These are phyloP conservation scores for Smithsoniella earleae DNA, from an alignment of 163 green algal genomes.

Conservation along the genomic window DNA sequence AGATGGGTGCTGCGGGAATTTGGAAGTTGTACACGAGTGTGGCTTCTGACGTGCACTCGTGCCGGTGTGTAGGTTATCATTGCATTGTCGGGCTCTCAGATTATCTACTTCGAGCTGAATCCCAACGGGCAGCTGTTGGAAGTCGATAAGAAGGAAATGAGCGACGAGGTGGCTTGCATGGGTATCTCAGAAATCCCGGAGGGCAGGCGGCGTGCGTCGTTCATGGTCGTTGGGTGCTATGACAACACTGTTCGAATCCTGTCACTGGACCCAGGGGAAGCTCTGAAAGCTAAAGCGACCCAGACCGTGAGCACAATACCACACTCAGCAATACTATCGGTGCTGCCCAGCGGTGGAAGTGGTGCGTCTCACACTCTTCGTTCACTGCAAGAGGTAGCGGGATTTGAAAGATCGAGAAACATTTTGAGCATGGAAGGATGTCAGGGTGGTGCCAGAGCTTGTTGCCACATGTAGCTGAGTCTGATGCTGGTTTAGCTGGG, in stretches of 20 bases:
- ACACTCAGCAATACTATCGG: neutral
- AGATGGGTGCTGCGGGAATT: no score
- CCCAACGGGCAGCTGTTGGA: constrained; percentile 75
- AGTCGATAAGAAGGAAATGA: constrained; percentile 83
- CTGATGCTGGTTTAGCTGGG: no score
- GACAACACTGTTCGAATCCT: constrained; percentile 80
- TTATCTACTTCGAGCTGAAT: constrained; percentile 96
- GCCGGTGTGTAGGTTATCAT: constrained; percentile 75
- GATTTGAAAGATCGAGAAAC: no score
- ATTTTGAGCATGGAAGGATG: no score
- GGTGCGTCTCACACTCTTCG: neutral
- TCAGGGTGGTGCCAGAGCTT: no score
- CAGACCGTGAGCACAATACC: constrained; percentile 37
- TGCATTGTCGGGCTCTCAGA: constrained; percentile 74
- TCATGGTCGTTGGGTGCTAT: constrained; percentile 73
- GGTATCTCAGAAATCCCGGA: constrained; percentile 80
- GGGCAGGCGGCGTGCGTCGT: constrained; percentile 61
- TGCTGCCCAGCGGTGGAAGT: neutral
- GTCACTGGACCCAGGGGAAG: constrained; percentile 73
- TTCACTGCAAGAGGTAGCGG: no score
- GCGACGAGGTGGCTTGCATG: constrained; percentile 73
- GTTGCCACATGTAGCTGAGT: no score
- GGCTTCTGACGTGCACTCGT: no score
- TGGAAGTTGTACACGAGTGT: no score
- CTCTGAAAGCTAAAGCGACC: constrained; percentile 51